phyloP scores from a whole-genome alignment of 2,329 filamentous ascomycete species.

The Hirsutella thompsonii region DNA sequence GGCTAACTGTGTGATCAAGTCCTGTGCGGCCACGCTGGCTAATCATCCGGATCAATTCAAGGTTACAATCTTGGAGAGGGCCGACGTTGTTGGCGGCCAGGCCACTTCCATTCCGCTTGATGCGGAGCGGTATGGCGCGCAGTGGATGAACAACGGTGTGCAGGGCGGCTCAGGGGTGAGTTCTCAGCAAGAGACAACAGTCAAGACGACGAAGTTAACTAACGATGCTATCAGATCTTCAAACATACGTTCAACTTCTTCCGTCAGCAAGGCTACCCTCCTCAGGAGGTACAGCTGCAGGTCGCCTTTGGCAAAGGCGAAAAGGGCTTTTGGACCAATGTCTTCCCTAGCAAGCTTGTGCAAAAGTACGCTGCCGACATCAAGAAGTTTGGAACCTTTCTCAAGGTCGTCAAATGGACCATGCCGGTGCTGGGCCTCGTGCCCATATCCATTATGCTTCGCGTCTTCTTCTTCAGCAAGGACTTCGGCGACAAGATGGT shows the following conservation, averaged over 20 bases:
- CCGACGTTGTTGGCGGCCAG: constrained; percentile 46
- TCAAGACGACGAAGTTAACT: not conserved
- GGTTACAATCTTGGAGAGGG: constrained; percentile 48
- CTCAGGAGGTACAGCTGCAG: constrained; percentile 46
- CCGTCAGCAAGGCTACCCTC: constrained; percentile 38
- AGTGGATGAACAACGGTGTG: constrained; percentile 51
- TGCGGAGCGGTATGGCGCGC: constrained; percentile 40
- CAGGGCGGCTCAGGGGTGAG: constrained; percentile 38
- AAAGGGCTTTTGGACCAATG: constrained; percentile 52
- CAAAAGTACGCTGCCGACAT: constrained; percentile 42
- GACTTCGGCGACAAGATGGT: constrained; percentile 62
- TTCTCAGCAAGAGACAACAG: not conserved
- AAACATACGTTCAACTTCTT: constrained; percentile 57
- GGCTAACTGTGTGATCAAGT: constrained; percentile 20
- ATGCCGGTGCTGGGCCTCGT: constrained; percentile 46
- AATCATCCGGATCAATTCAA: constrained; percentile 53
- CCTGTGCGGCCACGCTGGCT: constrained; percentile 53
- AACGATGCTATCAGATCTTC: constrained; percentile 38
- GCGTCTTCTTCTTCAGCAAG: constrained; percentile 53
- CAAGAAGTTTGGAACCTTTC: constrained; percentile 38
- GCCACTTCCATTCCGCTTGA: constrained; percentile 47
- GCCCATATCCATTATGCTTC: constrained; percentile 52
- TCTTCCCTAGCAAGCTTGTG: constrained; percentile 46
- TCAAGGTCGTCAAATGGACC: constrained; percentile 45
- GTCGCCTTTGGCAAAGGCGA: constrained; percentile 48